Evolutionary conservation across 2,329 filamentous ascomycete genomes (phyloP).

Genomic region (Fusarium marasasianum): DNA sequence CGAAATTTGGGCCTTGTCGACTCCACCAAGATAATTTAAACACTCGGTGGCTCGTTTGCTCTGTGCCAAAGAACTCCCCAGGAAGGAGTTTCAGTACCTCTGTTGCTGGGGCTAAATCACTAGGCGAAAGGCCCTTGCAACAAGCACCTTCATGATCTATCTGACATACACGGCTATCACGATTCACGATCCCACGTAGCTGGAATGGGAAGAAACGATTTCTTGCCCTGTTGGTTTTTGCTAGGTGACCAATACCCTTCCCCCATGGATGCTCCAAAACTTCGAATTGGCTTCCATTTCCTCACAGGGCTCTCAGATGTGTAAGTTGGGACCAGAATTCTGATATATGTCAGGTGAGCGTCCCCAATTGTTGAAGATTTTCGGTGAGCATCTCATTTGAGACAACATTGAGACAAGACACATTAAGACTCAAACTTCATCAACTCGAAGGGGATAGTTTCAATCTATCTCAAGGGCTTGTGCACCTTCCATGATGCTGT

Average conservation of each 20-base stretch:
- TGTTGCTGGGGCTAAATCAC: not conserved
- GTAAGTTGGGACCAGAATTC: conserved; percentile 15
- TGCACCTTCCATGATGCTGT: not conserved
- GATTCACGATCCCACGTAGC: conserved; percentile 5
- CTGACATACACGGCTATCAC: not conserved
- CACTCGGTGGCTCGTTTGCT: conserved; percentile 9
- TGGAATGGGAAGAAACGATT: conserved; percentile 28
- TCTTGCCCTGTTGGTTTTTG: conserved; percentile 4
- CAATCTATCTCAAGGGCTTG: not conserved
- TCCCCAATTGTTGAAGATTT: conserved; percentile 7
- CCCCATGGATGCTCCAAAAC: conserved; percentile 7
- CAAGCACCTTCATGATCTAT: not conserved
- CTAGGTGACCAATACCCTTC: conserved; percentile 17
- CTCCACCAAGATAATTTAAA: conserved; percentile 31
- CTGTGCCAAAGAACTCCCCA: not conserved
- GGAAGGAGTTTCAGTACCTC: not conserved
- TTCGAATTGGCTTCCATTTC: conserved; percentile 32
- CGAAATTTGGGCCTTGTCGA: conserved; percentile 14
- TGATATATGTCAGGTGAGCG: conserved; percentile 4
- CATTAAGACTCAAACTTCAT: not conserved
- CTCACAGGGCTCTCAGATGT: conserved; percentile 15
- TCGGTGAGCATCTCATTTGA: conserved; percentile 7
- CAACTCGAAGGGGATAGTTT: not conserved
- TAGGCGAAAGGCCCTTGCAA: conserved; percentile 1
- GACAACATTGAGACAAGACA: conserved; percentile 7